Percentiles rank a stretch among this genome's conserved stretches.
These are phyloP conservation scores for Backusella parvicylindrica DNA, from an alignment of 192 early-diverging fungal genomes.

Conservation along the genomic window DNA sequence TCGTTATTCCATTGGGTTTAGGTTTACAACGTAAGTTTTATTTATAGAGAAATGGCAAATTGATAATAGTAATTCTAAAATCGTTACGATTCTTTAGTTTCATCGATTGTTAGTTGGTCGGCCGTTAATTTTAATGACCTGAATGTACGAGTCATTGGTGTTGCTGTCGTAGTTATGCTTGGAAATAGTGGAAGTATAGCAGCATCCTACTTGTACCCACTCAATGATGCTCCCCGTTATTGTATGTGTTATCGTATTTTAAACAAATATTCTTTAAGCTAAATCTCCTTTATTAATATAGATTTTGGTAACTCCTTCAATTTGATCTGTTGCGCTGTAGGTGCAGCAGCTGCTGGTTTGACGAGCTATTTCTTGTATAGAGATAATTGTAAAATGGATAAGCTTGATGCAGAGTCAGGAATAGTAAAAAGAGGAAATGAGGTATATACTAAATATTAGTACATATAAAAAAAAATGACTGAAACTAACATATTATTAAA, in stretches of 20 bases:
- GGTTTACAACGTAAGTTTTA: conserved; percentile 16
- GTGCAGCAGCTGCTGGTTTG: not conserved
- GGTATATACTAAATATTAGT: too few relatives aligned
- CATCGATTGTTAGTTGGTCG: conserved; percentile 21
- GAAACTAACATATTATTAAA: too few relatives aligned
- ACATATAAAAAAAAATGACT: too few relatives aligned
- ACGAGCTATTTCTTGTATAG: conserved; percentile 20
- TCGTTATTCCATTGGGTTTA: conserved; percentile 8
- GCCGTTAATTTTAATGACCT: conserved; percentile 16
- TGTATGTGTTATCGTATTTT: conserved; percentile 1
- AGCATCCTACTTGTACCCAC: conserved; percentile 27
- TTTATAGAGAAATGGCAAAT: not conserved
- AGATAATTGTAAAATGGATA: too few relatives aligned
- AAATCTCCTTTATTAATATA: not conserved
- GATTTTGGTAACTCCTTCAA: conserved; percentile 27
- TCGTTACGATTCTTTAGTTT: not conserved
- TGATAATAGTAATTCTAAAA: not conserved
- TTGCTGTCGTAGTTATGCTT: conserved; percentile 20
- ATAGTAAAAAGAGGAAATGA: too few relatives aligned
- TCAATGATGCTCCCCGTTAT: conserved; percentile 13
- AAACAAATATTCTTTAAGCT: not conserved
- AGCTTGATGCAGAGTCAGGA: too few relatives aligned
- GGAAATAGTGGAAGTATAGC: conserved; percentile 23
- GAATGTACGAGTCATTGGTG: conserved; percentile 9
- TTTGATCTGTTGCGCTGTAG: not conserved